Percentiles rank a stretch among this genome's conserved stretches.
Conservation (phyloP, 2,329 filamentous ascomycete species). For the Basipetospora chlamydospora region DNA sequence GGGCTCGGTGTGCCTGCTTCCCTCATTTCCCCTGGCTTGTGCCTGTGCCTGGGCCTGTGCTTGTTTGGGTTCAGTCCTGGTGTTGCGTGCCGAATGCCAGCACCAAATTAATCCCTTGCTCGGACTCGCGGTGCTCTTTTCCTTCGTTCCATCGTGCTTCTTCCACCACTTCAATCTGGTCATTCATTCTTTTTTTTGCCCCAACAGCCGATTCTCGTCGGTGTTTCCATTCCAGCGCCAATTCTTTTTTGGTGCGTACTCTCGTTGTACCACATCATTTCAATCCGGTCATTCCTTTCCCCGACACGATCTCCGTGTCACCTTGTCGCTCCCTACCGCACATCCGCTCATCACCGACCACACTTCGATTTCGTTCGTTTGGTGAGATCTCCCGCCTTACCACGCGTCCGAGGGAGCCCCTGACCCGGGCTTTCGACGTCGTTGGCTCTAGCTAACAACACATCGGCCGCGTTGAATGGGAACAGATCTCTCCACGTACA, state of each 20-base stretch:
- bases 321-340: constrained; percentile 4
- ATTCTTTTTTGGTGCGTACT: background rate
- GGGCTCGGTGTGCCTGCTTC: no score
- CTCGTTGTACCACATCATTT: background rate
- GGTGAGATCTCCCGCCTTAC: constrained; percentile 1
- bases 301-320: constrained; percentile 4
- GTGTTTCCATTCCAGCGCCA: no score
- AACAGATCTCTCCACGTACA: no score
- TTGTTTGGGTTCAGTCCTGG: no score
- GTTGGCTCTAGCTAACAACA: no score
- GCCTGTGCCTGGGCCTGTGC: no score
- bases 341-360: background rate
- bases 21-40: no score
- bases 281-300: constrained; percentile 3
- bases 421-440: background rate
- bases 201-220: background rate
- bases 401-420: background rate
- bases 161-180: background rate
- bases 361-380: background rate
- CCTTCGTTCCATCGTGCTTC: background rate
- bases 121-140: no score
- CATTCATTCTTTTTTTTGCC: background rate
- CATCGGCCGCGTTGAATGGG: no score
- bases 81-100: no score
- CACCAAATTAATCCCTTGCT: no score